Base-by-base conservation (phyloP, 1,139 yeast genomes). In the Saccharomyces pastorianus region DNA sequence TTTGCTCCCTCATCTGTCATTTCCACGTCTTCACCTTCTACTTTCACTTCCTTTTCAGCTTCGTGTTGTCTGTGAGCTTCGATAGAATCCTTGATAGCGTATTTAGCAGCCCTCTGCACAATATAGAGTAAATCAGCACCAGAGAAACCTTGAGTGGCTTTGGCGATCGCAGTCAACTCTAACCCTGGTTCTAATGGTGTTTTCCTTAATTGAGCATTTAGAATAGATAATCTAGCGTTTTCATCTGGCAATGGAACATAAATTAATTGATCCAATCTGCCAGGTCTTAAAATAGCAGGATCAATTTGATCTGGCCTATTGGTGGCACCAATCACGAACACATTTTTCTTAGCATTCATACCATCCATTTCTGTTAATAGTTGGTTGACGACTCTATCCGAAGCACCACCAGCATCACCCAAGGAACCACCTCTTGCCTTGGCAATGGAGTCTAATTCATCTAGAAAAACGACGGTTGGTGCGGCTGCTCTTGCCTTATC, bases 401-500 rank as follows among this genome's bases (percentile, higher is more conserved):
- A 84, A 14, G 98, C 99, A 61, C 99, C 99, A 67, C 98, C 97
- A 44, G 97, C 96, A 72, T 93, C 98, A 63, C 97, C 96, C 55
- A 75, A 73, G 51, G 90, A 84, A 48, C 89, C 96, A 72, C 98
- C 98, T 81, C 99, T 87, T 29, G 97, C 88, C 76, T 90, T 90
- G 56, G 98, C 98, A 76, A 93, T 90, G 47, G 98, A 91, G 74
- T 93, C 99, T 73, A 93, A 82, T 76, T 93, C 99, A 78, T 93
- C 99, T 67, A 93, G 82, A 76, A 93, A 93, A 48, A 93, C 96
- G 60, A 93, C 97, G 50, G 97, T 90, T 66, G 99, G 99, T 8
- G 98, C 98, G 56, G 98, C 97, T 54, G 98, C 98, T 75, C 98
- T 84, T 20, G 99, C 99, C 75, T 91, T 91, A 75, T 91, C 98